A percentile compares a stretch with the other conserved stretches of the same genome.
Conservation (phyloP, 2,329 filamentous ascomycete genomes). For the Helotiales sp. region DNA sequence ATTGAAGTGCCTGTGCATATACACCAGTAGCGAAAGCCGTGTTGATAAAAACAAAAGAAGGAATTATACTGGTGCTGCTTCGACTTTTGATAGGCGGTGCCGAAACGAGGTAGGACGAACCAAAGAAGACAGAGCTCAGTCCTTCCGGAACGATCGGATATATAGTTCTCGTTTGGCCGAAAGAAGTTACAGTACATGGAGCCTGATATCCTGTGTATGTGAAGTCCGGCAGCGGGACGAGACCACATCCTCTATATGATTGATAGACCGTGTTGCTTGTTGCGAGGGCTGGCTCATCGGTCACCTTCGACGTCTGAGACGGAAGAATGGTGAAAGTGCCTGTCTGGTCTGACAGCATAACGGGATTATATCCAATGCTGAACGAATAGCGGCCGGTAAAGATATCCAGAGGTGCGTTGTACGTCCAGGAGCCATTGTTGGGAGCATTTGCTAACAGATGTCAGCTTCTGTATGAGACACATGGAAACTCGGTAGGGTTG, state of each 20-base stretch:
- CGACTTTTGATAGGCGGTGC: neutral
- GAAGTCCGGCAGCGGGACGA: slow-evolving; percentile 23
- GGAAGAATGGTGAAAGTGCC: slow-evolving; percentile 22
- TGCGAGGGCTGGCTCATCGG: neutral
- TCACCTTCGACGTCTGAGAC: slow-evolving; percentile 21
- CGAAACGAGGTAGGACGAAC: neutral
- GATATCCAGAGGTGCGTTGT: slow-evolving; percentile 23
- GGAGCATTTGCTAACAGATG: slow-evolving; percentile 20
- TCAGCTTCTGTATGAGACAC: slow-evolving; percentile 3
- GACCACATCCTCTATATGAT: slow-evolving; percentile 24
- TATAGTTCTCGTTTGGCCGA: slow-evolving; percentile 17
- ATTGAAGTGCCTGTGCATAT: slow-evolving; percentile 25
- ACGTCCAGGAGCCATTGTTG: slow-evolving; percentile 29
- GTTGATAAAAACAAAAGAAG: neutral
- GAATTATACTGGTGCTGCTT: neutral
- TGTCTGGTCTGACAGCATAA: slow-evolving; percentile 19
- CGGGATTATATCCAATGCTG: slow-evolving; percentile 26
- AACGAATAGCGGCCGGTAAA: slow-evolving; percentile 22
- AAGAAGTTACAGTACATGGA: slow-evolving; percentile 20
- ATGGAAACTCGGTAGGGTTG: neutral
- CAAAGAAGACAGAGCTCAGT: slow-evolving; percentile 20
- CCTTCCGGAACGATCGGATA: slow-evolving; percentile 25
- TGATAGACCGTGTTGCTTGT: slow-evolving; percentile 10
- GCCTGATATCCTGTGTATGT: slow-evolving; percentile 30
- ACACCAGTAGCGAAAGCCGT: slow-evolving; percentile 19